phyloP scores from a whole-genome alignment of 768 basidiomycete species.

The Lyophyllum decastes region DNA sequence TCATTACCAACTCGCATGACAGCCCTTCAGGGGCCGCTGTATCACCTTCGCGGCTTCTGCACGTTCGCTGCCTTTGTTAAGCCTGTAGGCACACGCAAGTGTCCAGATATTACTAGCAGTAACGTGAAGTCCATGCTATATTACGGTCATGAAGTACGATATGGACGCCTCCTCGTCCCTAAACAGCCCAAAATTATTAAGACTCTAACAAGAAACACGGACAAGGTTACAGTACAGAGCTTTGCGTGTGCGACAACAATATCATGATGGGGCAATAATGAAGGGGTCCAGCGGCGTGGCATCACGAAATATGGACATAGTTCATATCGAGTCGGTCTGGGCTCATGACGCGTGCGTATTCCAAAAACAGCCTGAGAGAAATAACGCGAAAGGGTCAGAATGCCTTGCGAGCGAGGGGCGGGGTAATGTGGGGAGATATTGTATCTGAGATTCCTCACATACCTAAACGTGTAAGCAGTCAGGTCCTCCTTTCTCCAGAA shows the following conservation, averaged over 20 bases:
- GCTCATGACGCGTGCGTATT: slow-evolving; percentile 56
- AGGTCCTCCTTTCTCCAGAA: slow-evolving; percentile 67
- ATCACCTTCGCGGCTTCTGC: not conserved
- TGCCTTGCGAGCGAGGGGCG: not conserved
- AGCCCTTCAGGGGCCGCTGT: not conserved
- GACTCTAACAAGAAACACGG: not conserved
- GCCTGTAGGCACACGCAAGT: no score
- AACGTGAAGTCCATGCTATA: no score
- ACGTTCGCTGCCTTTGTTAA: not conserved
- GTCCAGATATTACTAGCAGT: no score
- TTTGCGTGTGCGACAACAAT: not conserved
- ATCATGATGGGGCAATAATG: not conserved
- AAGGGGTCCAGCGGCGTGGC: no score
- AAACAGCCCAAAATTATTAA: not conserved
- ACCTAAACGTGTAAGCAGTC: slow-evolving; percentile 60
- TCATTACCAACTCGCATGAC: no score
- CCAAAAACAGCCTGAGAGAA: slow-evolving; percentile 50
- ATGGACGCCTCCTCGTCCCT: not conserved
- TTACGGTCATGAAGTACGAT: no score
- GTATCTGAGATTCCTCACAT: slow-evolving; percentile 23
- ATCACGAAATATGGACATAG: slow-evolving; percentile 16
- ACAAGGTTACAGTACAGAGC: not conserved
- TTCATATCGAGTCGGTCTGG: slow-evolving; percentile 44
- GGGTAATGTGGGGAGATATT: not conserved
- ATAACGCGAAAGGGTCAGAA: not conserved